Base-by-base conservation (phyloP, 2,329 filamentous ascomycete species). In the Penicillium sumatraense region DNA sequence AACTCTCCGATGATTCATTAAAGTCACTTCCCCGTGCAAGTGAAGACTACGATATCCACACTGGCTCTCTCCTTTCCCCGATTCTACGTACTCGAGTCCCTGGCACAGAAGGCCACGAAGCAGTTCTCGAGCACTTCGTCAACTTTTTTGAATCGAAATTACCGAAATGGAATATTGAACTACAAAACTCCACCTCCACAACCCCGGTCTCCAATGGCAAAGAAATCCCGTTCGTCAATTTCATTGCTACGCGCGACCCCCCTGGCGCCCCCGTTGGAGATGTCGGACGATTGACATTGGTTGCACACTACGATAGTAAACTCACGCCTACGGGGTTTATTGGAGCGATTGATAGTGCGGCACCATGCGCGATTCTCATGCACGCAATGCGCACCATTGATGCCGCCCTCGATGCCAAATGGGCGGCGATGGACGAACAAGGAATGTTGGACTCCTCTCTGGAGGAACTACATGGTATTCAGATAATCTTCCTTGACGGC, bases 291-390 rank as follows among this genome's bases (percentile, higher is more conserved):
- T 77, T 98, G 68, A 93, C 91, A 13, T 81, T 99, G 51, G 95
- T 93, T 6, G 95, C 95, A 36, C 95, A 99, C 72, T 98, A 96
- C 72, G 95, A 99, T 68, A 93, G 87, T 70, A 89, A 96, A 75
- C 82, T 89, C 54, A 80, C 80, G 23, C 93, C 93, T 0, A 78
- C 87, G 57, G 93, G 92, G 1, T 99, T 99, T 72, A 89, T 99
- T 55, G 95, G 95, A 0, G 95, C 93, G 0, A 96, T 86, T 13
- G 95, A 99, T 70, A 96, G 91, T 66, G 95, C 95, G 1, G 95
- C 90, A 16, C 93, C 95, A 9, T 98, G 93, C 73, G 95, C 95
- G 0, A 92, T 98, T 82, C 81, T 99, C 55, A 83, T 99, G 85
- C 63, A 96, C 71, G 86, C 89, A 11, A 90, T 93, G 58, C 82